A percentile compares a stretch with the other conserved stretches of the same genome.
Evolutionary conservation across 805 yeast species (phyloP).

Genomic region (Saccharomycopsis fibuligera): DNA sequence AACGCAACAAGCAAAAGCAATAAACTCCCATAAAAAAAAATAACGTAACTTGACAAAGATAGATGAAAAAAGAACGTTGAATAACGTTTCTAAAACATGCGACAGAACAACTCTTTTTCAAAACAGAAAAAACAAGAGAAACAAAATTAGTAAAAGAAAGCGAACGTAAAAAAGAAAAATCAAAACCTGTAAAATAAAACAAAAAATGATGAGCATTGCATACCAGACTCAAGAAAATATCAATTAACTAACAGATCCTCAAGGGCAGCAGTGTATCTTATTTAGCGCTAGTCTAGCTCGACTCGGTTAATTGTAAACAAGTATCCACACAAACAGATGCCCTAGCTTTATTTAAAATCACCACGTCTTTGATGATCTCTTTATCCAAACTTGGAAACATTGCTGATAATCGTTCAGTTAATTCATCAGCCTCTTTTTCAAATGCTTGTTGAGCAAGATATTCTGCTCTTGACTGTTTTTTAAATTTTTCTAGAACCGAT

Average conservation of each 20-base stretch:
- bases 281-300: too few species aligned
- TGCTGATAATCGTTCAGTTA: constrained; percentile 45
- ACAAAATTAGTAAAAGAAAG: not conserved
- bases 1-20: too few species aligned
- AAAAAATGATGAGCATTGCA: too few species aligned
- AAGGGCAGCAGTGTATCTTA: too few species aligned
- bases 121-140: not conserved
- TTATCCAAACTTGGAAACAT: constrained; percentile 75
- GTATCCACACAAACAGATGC: constrained; percentile 8
- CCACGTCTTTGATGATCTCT: constrained; percentile 63
- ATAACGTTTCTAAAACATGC: too few species aligned
- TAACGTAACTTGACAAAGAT: too few species aligned
- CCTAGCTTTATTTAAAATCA: constrained; percentile 48
- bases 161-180: not conserved
- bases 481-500: constrained; percentile 31
- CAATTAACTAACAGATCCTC: too few species aligned
- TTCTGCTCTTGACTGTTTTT: constrained; percentile 32
- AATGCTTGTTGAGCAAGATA: constrained; percentile 33
- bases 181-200: too few species aligned
- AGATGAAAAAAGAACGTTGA: too few species aligned
- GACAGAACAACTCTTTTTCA: too few species aligned
- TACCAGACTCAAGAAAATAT: too few species aligned
- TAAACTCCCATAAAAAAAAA: too few species aligned
- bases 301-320: constrained; percentile 1
- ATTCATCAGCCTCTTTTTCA: constrained; percentile 38